These are phyloP conservation scores for Castanea sativa DNA, from an alignment of 306 rosid species.

Conservation along the genomic window DNA sequence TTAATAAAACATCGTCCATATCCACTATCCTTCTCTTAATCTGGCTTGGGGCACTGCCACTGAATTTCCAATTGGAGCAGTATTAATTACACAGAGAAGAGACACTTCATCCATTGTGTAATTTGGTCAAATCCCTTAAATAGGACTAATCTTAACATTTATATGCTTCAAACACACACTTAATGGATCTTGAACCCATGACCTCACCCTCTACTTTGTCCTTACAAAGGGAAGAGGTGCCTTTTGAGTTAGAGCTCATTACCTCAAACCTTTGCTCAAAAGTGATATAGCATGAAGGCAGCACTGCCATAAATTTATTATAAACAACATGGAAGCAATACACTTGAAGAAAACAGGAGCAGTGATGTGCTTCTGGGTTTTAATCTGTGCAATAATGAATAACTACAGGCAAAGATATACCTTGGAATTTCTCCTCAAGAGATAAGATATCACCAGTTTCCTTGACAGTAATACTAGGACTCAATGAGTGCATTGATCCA, in stretches of 20 bases:
- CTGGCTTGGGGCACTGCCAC: background rate
- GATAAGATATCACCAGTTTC: slow-evolving; percentile 94
- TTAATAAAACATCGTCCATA: background rate
- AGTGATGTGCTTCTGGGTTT: background rate
- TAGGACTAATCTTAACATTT: background rate
- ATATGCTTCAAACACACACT: background rate
- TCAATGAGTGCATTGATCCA: slow-evolving; percentile 80
- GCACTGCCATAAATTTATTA: slow-evolving; percentile 1
- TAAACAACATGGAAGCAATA: background rate
- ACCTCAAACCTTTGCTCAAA: background rate
- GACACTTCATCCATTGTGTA: background rate
- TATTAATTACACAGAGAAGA: background rate
- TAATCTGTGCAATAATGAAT: slow-evolving; percentile 3
- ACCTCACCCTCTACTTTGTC: too few species aligned
- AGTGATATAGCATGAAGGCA: background rate
- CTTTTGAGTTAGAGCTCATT: too few species aligned
- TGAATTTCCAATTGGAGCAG: background rate
- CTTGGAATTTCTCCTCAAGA: slow-evolving; percentile 97
- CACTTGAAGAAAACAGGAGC: background rate
- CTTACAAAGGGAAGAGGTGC: too few species aligned
- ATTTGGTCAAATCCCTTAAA: background rate
- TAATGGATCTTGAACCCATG: too few species aligned
- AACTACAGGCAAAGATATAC: slow-evolving; percentile 29
- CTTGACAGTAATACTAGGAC: slow-evolving; percentile 90
- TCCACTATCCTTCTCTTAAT: background rate